Evolutionary conservation across 371 early-diverging fungal species (phyloP).

Genomic region (Apophysomyces trapeziformis): DNA sequence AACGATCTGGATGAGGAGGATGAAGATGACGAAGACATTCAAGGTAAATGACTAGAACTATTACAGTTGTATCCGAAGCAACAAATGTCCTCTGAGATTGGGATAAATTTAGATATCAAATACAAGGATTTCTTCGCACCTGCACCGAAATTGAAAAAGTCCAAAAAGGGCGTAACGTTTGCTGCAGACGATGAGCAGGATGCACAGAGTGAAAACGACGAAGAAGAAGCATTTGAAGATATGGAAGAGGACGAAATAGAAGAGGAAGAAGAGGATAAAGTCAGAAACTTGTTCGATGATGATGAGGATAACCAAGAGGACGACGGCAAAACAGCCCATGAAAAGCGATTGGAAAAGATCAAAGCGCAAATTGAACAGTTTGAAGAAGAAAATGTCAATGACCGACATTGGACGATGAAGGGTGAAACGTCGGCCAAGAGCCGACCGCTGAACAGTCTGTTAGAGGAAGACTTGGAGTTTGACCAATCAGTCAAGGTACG

Average conservation of each 20-base stretch:
- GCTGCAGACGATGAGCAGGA: constrained; percentile 35
- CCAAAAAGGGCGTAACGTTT: constrained; percentile 40
- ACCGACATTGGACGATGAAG: constrained; percentile 86
- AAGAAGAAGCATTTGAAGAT: constrained; percentile 38
- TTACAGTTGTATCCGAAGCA: not conserved
- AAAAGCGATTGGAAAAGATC: constrained; percentile 38
- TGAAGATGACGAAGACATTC: constrained; percentile 46
- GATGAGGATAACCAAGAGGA: constrained; percentile 57
- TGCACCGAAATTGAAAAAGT: constrained; percentile 25
- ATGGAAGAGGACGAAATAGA: constrained; percentile 51
- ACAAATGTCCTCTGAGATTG: too few relatives aligned
- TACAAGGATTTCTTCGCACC: constrained; percentile 60
- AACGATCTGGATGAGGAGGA: constrained; percentile 56
- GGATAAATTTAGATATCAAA: constrained; percentile 40
- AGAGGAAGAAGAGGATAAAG: constrained; percentile 43
- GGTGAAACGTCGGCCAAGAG: constrained; percentile 82
- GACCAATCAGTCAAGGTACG: constrained; percentile 79
- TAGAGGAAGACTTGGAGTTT: constrained; percentile 93
- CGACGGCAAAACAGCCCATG: constrained; percentile 30
- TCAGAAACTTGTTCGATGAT: constrained; percentile 57
- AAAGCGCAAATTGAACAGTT: constrained; percentile 74
- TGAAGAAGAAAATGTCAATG: constrained; percentile 85
- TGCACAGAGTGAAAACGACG: constrained; percentile 32
- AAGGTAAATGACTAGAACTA: constrained; percentile 24
- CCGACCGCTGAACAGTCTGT: constrained; percentile 92